Base-by-base conservation (phyloP, 768 basidiomycete genomes). In the Xerocomellus amylosporus region DNA sequence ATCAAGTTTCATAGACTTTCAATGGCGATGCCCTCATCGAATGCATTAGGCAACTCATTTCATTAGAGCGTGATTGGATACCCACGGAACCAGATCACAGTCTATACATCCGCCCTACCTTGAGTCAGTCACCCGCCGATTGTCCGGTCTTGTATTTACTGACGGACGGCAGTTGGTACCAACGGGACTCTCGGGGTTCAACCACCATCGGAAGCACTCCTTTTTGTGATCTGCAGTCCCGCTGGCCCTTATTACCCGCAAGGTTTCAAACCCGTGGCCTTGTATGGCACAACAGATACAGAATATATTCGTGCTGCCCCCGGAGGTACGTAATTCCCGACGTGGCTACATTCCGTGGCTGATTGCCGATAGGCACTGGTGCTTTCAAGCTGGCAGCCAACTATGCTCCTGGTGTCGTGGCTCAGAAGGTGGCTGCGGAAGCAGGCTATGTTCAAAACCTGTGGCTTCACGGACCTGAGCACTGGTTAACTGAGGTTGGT, bases 191-290 rank as follows among this genome's bases (percentile, higher is more conserved):
- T 74, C 13, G 74, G 75, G 20, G 79, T 86, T 28, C 76, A 77
- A 33, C 80, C 84, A 2, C 78, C 80, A 81, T 90, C 73, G 69
- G 80, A 78, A 71, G 93, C 92, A 1, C 72, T 84, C 15, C 74
- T 86, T 8, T 86, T 82, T 59, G 83, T 86, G 52, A 84, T 86
- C 58, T 80, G 80, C 62, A 80, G 77, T 56, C 80, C 79, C 13
- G 77, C 77, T 14, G 91, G 92, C 26, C 91, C 92, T 4, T 94
- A 91, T 69, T 94, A 87, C 64, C 83, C 87, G 0, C 75, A 84
- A 30, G 93, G 93, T 13, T 95, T 94, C 79, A 95, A 95, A 71
- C 92, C 93, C 24, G 82, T 96, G 45, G 82, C 90, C n/a, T 77
- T 95, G 47, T 85, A 90, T 53, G 93, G 79, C 47, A 92, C 90